Base-by-base conservation (phyloP, 495 filamentous ascomycete genomes). In the Hyaloscypha hepaticicola region DNA sequence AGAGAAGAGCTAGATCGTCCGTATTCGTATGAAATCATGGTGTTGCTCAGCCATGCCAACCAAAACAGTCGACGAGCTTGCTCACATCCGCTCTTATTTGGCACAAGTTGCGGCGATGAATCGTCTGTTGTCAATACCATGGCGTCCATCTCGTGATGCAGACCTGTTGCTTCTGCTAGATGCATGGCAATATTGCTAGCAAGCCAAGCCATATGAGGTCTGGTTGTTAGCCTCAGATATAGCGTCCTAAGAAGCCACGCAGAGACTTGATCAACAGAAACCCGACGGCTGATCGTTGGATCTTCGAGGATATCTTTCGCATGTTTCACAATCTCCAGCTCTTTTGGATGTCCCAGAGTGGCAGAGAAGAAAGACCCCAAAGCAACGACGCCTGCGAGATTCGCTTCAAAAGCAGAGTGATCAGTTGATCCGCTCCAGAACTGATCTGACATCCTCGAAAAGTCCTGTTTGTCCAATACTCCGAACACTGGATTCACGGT, bases 161-260 rank as follows among this genome's bases (percentile, higher is more conserved):
- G 65, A 1, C 77, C 78, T 1, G 77, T 70, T 1, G 81, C 79
- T 69, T 85, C 82, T 12, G 82, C 72, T 0, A 85, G 58, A 58
- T 85, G 82, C 73, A 86, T 81, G 31, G 82, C 63, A 12, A 77
- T 80, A 66, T 79, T 82, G 60, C 80, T 84, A 3, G 81, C 81
- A 75, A 85, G 80, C 81, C 81, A 85, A 22, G 79, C 74, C 5
- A 76, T 75, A 60, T 86, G 78, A 12, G 82, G 82, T 25, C 79
- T 74, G 12, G 78, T 75, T 7, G 79, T 83, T 68, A 79, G 76
- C 29, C 83, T 74, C 8, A 86, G 70, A 69, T 84, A 85, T 8
- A 81, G 72, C 8, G 77, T 74, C 33, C 82, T 78, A 7, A 86
- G 76, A 8, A 84, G 74, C 82, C 81, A 83, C 24, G 75, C 82